Percentiles rank a stretch among this genome's conserved stretches.
Conservation (phyloP, 345 rosid species). For the Eucalyptus brandiana region DNA sequence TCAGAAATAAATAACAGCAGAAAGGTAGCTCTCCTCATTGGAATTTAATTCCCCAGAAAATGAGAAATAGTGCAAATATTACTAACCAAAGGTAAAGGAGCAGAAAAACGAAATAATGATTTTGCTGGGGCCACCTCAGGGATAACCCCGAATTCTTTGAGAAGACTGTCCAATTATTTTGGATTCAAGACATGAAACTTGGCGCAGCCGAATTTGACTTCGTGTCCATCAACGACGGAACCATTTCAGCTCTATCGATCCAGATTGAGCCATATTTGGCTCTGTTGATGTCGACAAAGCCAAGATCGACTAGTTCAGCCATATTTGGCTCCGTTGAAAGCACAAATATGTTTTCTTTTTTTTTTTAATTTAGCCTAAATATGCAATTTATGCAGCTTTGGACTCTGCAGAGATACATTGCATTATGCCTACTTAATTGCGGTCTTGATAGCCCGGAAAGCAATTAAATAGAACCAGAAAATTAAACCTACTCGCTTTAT, state of each 20-base stretch:
- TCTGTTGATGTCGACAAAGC: not conserved
- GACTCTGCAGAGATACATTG: not conserved
- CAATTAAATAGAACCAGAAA: not conserved
- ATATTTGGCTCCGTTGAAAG: not conserved
- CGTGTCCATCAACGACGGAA: not conserved
- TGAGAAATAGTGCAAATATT: not conserved
- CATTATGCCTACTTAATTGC: not conserved
- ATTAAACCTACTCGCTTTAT: not conserved
- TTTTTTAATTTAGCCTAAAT: not conserved
- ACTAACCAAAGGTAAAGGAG: not conserved
- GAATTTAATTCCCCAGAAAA: not conserved
- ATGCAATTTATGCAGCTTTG: not conserved
- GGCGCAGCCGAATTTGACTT: not conserved
- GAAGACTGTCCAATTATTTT: not conserved
- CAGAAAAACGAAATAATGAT: not conserved
- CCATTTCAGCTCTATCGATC: not conserved
- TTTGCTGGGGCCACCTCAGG: not conserved
- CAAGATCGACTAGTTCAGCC: not conserved
- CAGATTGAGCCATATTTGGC: not conserved
- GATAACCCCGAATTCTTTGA: not conserved
- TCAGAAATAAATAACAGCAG: not conserved
- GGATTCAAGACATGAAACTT: not conserved
- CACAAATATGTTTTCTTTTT: no score
- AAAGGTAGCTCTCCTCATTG: not conserved
- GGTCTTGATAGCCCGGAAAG: not conserved